Base-by-base conservation (phyloP, 1,284 basidiomycete species). In the Hymenochaete sp. region DNA sequence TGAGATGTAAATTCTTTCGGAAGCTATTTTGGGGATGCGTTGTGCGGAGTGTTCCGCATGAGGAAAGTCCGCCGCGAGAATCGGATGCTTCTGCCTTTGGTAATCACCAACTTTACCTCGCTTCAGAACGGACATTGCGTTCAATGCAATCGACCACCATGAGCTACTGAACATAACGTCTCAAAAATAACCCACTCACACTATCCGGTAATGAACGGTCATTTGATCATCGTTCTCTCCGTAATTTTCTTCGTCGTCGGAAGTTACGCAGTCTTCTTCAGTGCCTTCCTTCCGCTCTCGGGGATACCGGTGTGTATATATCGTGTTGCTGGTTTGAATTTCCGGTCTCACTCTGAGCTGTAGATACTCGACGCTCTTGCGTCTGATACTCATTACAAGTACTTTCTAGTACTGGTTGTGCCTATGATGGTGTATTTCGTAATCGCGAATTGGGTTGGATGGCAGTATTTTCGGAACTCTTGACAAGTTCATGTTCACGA, bases 371-470 rank as follows among this genome's bases (percentile, higher is more conserved):
- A 82, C 58, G 56, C 62, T 36, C 63, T 90, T 5, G 77, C 75
- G 3, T 57, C 62, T 21, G 91, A 93, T 63, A 75, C 68, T 13
- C 87, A 93, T 60, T 93, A 93, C 77, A 93, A 93, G 65, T 95
- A 93, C 64, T 78, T 93, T 53, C 58, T 70, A 10, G 65, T 92
- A 10, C 65, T 95, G 33, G 70, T 93, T 38, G 72, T 96, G 39
- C 91, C 93, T 18, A 82, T 82, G 13, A 78, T 72, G 11, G 72
- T 83, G 26, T 92, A 89, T 64, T 93, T 91, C 61, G 84, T 90
- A 42, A 96, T 97, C 57, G 88, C 91, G 33, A 96, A 96, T 58
- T 97, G 93, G 93, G 88, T 92, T 29, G 90, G 91, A 37, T 95
- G 91, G 90, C 88, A 93, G 61, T 93, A 89, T 62, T 95, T 89